Evolutionary conservation across 768 basidiomycete species (phyloP).

Genomic region (Tricholoma hemisulphureum): DNA sequence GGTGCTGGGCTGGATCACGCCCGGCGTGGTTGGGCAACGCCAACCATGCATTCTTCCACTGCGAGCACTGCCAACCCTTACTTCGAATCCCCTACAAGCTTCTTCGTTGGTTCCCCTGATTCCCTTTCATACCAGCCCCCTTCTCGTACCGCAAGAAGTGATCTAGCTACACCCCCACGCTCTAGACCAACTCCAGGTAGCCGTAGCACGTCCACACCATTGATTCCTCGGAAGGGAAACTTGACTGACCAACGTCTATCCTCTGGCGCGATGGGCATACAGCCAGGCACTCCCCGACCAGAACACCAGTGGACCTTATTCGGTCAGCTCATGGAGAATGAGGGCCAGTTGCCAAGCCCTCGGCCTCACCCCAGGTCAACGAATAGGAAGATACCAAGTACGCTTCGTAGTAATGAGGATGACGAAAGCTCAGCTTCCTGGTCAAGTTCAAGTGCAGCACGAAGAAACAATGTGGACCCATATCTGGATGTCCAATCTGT

Average conservation of each 20-base stretch:
- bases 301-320: slow-evolving; percentile 65
- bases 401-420: background rate
- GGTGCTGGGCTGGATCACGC: too few species aligned
- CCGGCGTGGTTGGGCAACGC: too few species aligned
- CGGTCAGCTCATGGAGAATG: slow-evolving; percentile 70
- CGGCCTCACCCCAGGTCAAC: slow-evolving; percentile 3
- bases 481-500: slow-evolving; percentile 10
- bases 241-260: slow-evolving; percentile 10
- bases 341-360: slow-evolving; percentile 39
- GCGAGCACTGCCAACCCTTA: background rate
- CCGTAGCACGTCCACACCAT: slow-evolving; percentile 23
- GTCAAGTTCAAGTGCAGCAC: background rate
- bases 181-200: slow-evolving; percentile 14
- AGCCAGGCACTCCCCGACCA: slow-evolving; percentile 10
- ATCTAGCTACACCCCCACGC: slow-evolving; percentile 3
- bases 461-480: slow-evolving; percentile 10
- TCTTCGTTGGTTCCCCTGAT: slow-evolving; percentile 28
- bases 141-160: background rate
- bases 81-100: slow-evolving; percentile 1
- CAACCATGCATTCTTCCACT: background rate
- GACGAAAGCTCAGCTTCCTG: background rate
- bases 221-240: slow-evolving; percentile 9
- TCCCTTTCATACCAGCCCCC: slow-evolving; percentile 9
- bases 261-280: slow-evolving; percentile 15
- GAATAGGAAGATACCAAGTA: slow-evolving; percentile 9